Evolutionary conservation across 768 basidiomycete genomes (phyloP), one percentile per base, ranked within the genome.

Genomic region (Termitomyces titanicus): DNA sequence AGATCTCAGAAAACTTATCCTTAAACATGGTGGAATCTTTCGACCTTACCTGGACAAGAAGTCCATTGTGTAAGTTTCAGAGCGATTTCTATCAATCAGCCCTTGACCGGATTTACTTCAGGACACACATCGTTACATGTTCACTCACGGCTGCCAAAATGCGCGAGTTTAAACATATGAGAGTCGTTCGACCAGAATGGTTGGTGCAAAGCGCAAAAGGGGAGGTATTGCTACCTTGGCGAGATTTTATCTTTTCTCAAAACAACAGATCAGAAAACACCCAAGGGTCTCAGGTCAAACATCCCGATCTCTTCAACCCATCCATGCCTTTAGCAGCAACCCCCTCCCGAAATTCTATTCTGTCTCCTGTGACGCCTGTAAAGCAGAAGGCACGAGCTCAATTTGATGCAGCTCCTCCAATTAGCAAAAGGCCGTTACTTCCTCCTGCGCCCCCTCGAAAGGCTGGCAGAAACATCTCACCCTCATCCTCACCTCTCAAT

Each of bases 91-190:
- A 38, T 13, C 29, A 15, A 33, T 8, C 10, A 22, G 49, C 31
- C n/a, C 15, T 27, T 44, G 22, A 38, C 15, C 31, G 34, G 13
- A 22, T 27, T 33, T 31, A 13, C 45, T 34, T 18, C 63, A 92
- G 91, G 29, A 96, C 94, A 0, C 94, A 97, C 67, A 87, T 99
- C 62, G 76, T 99, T 47, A 96, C 97, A 3, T 89, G 88, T 60
- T 89, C 91, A 31, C 79, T 99, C 42, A 98, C 96, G 0, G 88
- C 92, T 0, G 84, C 86, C 39, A 99, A 98, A 71, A 80, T 93
- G 42, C 82, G 82, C 20, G 94, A 96, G 63, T 98, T 94, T 70
- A 81, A 87, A 68, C 70, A 87, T 39, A 89, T 96, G 88, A 97
- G 94, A 67, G 88, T 98, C 15, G 94, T 89, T 37, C 77, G 76